Percentiles rank a stretch among this genome's conserved stretches.
Conservation (phyloP, 192 early-diverging fungal species). For the Backusella luteola region DNA sequence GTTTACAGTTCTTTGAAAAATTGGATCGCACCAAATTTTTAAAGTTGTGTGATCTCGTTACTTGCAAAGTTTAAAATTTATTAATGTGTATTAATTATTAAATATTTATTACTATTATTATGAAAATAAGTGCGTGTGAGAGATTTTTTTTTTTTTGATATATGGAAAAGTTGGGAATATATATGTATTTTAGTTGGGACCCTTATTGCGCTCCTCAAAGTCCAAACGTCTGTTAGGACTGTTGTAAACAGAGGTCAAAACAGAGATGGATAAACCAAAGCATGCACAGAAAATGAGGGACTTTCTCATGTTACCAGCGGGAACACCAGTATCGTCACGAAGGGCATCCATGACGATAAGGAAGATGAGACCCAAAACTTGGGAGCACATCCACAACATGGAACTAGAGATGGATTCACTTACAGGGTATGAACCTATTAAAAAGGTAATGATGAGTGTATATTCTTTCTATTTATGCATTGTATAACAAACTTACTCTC, state of each 20-base stretch:
- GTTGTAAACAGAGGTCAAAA: conserved; percentile 15
- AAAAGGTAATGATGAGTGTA: not conserved
- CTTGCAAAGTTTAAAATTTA: conserved; percentile 8
- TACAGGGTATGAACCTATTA: conserved; percentile 31
- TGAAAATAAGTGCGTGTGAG: not conserved
- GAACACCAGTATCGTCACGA: conserved; percentile 22
- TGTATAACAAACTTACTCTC: conserved; percentile 29
- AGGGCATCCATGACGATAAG: conserved; percentile 23
- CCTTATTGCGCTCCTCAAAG: conserved; percentile 16
- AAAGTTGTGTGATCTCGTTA: conserved; percentile 10
- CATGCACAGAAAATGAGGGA: conserved; percentile 26
- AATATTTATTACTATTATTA: not conserved
- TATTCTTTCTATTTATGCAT: not conserved
- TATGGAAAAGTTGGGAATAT: not conserved
- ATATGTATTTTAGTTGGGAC: not conserved
- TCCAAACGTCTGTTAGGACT: conserved; percentile 36
- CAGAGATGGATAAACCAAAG: conserved; percentile 15
- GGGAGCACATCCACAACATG: conserved; percentile 26
- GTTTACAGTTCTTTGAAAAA: conserved; percentile 58
- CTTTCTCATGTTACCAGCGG: conserved; percentile 22
- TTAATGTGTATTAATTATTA: not conserved
- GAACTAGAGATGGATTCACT: conserved; percentile 33
- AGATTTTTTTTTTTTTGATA: not conserved
- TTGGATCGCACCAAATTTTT: conserved; percentile 7
- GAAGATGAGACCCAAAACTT: conserved; percentile 33